These are phyloP conservation scores for Carpediemonas membranifera DNA, from an alignment of 78 protist species.

Conservation along the genomic window DNA sequence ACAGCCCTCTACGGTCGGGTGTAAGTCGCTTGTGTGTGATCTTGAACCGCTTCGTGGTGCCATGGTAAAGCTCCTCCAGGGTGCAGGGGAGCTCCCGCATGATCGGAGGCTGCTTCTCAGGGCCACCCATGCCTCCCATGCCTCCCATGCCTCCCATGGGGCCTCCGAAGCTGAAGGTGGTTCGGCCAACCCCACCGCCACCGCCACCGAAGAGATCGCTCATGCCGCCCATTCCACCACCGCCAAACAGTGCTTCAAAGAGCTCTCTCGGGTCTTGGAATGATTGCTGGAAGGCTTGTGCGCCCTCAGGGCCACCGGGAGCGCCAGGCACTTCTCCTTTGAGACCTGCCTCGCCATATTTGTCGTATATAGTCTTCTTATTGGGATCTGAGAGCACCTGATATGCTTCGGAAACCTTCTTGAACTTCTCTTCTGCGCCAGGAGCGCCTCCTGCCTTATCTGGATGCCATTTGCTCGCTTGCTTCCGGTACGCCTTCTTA, in stretches of 20 bases:
- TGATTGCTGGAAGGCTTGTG: background rate
- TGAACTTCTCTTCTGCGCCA: conserved; percentile 2
- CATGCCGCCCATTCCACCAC: no score
- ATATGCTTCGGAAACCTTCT: background rate
- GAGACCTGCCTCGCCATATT: background rate
- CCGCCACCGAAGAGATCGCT: no score
- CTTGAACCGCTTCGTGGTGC: conserved; percentile 26
- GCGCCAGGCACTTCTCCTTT: conserved; percentile 16
- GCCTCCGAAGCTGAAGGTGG: conserved; percentile 16
- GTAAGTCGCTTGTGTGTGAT: conserved; percentile 15
- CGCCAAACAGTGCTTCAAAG: no score
- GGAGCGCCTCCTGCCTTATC: background rate
- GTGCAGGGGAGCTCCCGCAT: background rate
- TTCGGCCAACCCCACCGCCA: no score
- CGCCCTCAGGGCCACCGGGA: background rate
- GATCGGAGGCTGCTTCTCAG: background rate
- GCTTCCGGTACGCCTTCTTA: conserved; percentile 3
- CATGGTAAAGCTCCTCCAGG: conserved; percentile 16
- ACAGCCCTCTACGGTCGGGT: background rate
- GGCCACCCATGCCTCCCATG: conserved; percentile 10
- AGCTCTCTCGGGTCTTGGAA: background rate
- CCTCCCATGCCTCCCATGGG: conserved; percentile 1
- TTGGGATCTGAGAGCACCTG: conserved; percentile 4
- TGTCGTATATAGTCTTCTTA: background rate
- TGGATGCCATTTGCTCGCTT: background rate